phyloP scores from a whole-genome alignment of 495 filamentous ascomycete species.

The Mytilinidion resinicola region DNA sequence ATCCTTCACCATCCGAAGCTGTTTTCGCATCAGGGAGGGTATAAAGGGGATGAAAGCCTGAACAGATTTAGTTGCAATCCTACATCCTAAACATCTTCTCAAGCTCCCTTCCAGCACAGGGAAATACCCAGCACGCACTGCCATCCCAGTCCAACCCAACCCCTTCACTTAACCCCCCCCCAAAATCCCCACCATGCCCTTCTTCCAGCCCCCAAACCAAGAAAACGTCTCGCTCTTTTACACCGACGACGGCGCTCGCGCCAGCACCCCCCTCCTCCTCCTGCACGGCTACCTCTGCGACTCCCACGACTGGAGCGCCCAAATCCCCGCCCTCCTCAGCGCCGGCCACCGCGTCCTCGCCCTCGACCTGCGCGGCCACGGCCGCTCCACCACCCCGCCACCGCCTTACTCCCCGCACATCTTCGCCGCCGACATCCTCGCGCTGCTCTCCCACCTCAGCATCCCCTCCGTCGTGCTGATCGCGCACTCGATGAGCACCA shows the following conservation, averaged over 20 bases:
- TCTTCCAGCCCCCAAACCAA: not conserved
- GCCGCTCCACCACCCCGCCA: conserved; percentile 10
- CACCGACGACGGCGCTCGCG: conserved; percentile 2
- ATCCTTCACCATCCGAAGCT: not conserved
- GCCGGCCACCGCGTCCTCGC: conserved; percentile 13
- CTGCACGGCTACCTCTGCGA: conserved; percentile 1
- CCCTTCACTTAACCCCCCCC: no score
- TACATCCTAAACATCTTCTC: no score
- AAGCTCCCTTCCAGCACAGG: not conserved
- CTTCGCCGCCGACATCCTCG: conserved; percentile 6
- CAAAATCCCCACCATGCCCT: not conserved
- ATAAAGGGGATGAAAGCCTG: not conserved
- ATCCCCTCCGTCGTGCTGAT: conserved; percentile 11
- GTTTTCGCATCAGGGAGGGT: not conserved
- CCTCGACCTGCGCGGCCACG: conserved; percentile 17
- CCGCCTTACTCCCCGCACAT: conserved; percentile 1
- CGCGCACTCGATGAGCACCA: conserved; percentile 17
- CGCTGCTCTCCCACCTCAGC: conserved; percentile 10
- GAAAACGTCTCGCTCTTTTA: conserved; percentile 16
- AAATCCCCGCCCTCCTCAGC: conserved; percentile 11
- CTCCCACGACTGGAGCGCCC: conserved; percentile 17
- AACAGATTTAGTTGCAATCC: not conserved
- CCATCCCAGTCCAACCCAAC: not conserved
- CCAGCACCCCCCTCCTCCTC: conserved; percentile 7
- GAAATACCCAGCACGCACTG: not conserved